Evolutionary conservation across 1,139 yeast genomes (phyloP), one percentile per base, ranked within the genome.

Genomic region (Yamadazyma spencermartinsiae): DNA sequence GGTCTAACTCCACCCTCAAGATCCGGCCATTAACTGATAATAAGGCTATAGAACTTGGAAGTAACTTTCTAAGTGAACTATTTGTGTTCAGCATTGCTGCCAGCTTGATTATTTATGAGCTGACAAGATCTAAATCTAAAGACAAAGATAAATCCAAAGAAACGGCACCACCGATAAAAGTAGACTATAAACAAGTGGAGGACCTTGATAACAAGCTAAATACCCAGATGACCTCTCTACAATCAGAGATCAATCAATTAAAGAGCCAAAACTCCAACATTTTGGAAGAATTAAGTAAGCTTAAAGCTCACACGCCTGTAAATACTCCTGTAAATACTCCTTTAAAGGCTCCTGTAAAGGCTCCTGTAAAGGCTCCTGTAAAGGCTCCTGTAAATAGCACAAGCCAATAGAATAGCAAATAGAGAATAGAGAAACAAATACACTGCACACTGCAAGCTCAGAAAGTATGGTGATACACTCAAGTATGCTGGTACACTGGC

Each of bases 11-110:
- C 31, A 72, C 71, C 36, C 69, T 68, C 43, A 78, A 74, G 48
- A 75, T 87, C 9, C 71, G 95, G 34, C 96, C 96, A 0, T 71
- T 88, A 52, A 88, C 86, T 55, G 96, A 88, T 49, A 80, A 82
- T 17, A 82, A 80, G 54, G 96, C 96, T 31, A 78, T 88, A 32
- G 95, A 88, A 44, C 79, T 74, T 41, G 96, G 96, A 1, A 95
- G 96, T 33, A 83, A 76, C 35, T 80, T 87, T 54, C 62, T 88
- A 6, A 82, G 92, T 29, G 96, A 88, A 57, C 59, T 80, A 26
- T 83, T 88, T 52, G 80, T 88, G 26, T 88, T 88, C 51, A 58
- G 70, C 46, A 94, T 87, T 17, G 96, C 95, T 2, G 95, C 95
- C 4, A 74, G 83, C 1, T 68, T 86, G 38, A 82, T 88, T n/a